These are phyloP conservation scores for Penicillium arizonense DNA, from an alignment of 495 filamentous ascomycete genomes.

Conservation along the genomic window DNA sequence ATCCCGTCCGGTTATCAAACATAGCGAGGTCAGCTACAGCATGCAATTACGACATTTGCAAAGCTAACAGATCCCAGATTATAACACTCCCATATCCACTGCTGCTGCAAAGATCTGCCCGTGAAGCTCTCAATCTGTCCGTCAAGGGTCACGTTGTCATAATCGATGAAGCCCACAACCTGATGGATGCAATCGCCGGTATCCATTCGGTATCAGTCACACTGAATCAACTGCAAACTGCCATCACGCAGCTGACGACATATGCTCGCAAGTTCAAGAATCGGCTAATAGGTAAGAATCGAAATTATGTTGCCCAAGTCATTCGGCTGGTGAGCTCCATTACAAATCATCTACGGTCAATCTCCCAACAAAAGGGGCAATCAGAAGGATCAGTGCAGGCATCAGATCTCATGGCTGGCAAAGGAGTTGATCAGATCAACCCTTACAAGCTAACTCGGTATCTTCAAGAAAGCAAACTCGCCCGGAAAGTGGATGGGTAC, in stretches of 20 bases:
- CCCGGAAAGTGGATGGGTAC: constrained; percentile 92
- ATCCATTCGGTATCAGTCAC: constrained; percentile 81
- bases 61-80: constrained; percentile 52
- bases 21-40: constrained; percentile 60
- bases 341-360: constrained; percentile 54
- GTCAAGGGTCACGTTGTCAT: constrained; percentile 86
- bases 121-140: constrained; percentile 83
- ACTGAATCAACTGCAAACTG: constrained; percentile 66
- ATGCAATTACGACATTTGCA: background rate
- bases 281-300: constrained; percentile 86
- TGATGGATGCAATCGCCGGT: constrained; percentile 89
- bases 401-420: constrained; percentile 71
- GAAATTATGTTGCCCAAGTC: constrained; percentile 85
- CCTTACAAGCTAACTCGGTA: constrained; percentile 84
- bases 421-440: constrained; percentile 94
- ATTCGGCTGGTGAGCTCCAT: constrained; percentile 79
- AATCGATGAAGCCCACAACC: constrained; percentile 95
- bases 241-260: constrained; percentile 68
- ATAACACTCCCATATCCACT: constrained; percentile 92
- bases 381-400: constrained; percentile 64
- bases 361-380: constrained; percentile 43
- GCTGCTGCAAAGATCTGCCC: constrained; percentile 81
- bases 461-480: constrained; percentile 87
- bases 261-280: constrained; percentile 89
- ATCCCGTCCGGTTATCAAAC: constrained; percentile 75